Conservation (phyloP, 345 rosid species). For the Salix udensis region DNA sequence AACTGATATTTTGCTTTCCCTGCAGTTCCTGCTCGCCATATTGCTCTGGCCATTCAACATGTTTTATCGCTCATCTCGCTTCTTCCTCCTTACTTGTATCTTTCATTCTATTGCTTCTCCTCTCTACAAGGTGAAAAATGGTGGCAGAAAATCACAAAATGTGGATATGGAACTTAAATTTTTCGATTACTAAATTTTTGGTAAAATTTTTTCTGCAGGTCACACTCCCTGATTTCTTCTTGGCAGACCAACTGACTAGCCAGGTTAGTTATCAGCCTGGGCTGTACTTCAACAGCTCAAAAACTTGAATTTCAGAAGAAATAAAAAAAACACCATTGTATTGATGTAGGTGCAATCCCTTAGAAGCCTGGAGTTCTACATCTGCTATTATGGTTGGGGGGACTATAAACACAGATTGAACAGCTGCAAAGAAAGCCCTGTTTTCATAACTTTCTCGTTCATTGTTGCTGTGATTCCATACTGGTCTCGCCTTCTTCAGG, state of each 20-base stretch:
- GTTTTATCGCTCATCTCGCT: constrained; percentile 33
- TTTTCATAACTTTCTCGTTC: constrained; percentile 45
- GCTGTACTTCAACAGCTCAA: not conserved
- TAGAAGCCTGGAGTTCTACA: constrained; percentile 64
- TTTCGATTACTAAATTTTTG: not conserved
- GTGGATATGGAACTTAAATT: not conserved
- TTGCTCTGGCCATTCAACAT: constrained; percentile 35
- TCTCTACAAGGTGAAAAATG: constrained; percentile 38
- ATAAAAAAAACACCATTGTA: not conserved
- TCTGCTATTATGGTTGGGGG: constrained; percentile 76
- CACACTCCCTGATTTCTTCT: constrained; percentile 59
- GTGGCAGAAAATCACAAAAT: not conserved
- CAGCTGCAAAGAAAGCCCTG: constrained; percentile 32
- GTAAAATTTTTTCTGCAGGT: constrained; percentile 33
- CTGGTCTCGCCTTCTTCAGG: constrained; percentile 61
- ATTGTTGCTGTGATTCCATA: constrained; percentile 59
- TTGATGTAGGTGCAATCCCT: constrained; percentile 59
- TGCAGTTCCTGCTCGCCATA: constrained; percentile 29
- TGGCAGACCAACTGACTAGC: constrained; percentile 69
- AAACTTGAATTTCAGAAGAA: not conserved
- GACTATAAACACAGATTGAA: constrained; percentile 38
- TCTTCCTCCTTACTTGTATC: constrained; percentile 32
- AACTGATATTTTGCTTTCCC: constrained; percentile 1
- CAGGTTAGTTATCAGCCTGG: constrained; percentile 40
- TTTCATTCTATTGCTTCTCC: constrained; percentile 42